phyloP scores from a whole-genome alignment of 306 rosid genomes.

The Vigna angularis region DNA sequence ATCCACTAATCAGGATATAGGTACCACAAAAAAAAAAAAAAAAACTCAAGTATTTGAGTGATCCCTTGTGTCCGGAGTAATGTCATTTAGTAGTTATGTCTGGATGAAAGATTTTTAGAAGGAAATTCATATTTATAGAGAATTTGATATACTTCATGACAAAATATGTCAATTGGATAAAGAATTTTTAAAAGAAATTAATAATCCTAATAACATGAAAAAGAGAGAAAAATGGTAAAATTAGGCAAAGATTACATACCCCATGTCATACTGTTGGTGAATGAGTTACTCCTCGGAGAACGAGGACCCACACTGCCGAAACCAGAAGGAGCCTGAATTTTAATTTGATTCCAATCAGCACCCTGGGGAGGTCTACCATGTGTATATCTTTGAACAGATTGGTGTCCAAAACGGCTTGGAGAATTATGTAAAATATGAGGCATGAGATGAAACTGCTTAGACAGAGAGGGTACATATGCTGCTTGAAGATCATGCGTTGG shows the following conservation, averaged over 20 bases:
- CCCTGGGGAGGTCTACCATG: slow-evolving; percentile 73
- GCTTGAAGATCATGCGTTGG: slow-evolving; percentile 68
- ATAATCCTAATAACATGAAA: not conserved
- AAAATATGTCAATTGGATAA: too few relatives aligned
- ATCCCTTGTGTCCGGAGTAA: slow-evolving; percentile 27
- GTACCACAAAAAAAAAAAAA: too few relatives aligned
- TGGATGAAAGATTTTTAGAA: too few relatives aligned
- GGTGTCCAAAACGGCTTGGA: slow-evolving; percentile 95
- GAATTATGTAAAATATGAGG: slow-evolving; percentile 80
- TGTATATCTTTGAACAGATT: slow-evolving; percentile 68
- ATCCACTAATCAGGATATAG: too few relatives aligned
- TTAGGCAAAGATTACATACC: slow-evolving; percentile 62
- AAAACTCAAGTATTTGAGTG: not conserved
- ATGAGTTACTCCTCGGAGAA: slow-evolving; percentile 81
- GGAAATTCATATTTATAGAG: too few relatives aligned
- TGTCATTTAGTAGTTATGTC: too few relatives aligned
- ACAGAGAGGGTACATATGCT: slow-evolving; percentile 60
- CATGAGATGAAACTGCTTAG: slow-evolving; percentile 75
- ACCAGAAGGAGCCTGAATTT: slow-evolving; percentile 72
- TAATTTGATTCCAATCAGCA: slow-evolving; percentile 81
- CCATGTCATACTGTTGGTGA: slow-evolving; percentile 78
- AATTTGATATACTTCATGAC: too few relatives aligned
- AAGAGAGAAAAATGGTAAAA: slow-evolving; percentile 26
- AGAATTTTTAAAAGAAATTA: too few relatives aligned
- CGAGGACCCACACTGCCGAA: slow-evolving; percentile 72